Evolutionary conservation across 208 protist species (phyloP).

Genomic region (Herpetomonas tarakana): DNA sequence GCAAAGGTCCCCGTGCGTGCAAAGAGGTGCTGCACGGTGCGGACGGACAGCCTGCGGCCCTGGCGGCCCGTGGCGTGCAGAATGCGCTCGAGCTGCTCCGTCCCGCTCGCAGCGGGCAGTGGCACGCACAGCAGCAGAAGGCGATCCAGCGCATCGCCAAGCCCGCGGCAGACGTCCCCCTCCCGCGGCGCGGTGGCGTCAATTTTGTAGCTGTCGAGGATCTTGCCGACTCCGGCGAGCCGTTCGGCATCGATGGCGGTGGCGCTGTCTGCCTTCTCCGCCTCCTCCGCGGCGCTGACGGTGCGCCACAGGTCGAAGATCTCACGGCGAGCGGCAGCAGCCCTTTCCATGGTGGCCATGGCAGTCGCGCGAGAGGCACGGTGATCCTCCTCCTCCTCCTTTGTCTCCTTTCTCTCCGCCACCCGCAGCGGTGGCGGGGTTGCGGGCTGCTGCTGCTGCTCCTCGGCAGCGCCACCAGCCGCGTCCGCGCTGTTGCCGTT

Average conservation of each 20-base stretch:
- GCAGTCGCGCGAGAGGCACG: not conserved
- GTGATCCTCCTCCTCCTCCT: slow-evolving; percentile 1
- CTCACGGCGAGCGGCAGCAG: slow-evolving; percentile 59
- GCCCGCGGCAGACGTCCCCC: slow-evolving; percentile 67
- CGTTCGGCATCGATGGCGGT: slow-evolving; percentile 18
- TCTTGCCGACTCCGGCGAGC: slow-evolving; percentile 16
- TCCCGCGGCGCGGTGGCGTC: slow-evolving; percentile 55
- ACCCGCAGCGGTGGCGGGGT: too few species aligned
- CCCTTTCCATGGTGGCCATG: slow-evolving; percentile 54
- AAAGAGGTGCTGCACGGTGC: slow-evolving; percentile 88
- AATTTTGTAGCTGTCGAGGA: slow-evolving; percentile 59
- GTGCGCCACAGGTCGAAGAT: slow-evolving; percentile 69
- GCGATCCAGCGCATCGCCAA: slow-evolving; percentile 85
- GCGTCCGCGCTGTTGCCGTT: too few species aligned
- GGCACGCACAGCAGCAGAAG: slow-evolving; percentile 82
- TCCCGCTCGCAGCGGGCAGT: slow-evolving; percentile 27
- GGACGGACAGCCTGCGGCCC: slow-evolving; percentile 67
- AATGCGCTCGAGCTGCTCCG: slow-evolving; percentile 53
- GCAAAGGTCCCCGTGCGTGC: slow-evolving; percentile 67
- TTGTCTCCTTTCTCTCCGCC: slow-evolving; percentile 5
- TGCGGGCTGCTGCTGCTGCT: too few species aligned
- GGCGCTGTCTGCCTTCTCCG: not conserved
- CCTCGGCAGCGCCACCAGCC: too few species aligned
- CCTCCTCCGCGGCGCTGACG: slow-evolving; percentile 6
- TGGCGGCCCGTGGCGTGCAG: slow-evolving; percentile 55